Base-by-base conservation (phyloP, 2,329 filamentous ascomycete species). In the Botrytis hyacinthi region DNA sequence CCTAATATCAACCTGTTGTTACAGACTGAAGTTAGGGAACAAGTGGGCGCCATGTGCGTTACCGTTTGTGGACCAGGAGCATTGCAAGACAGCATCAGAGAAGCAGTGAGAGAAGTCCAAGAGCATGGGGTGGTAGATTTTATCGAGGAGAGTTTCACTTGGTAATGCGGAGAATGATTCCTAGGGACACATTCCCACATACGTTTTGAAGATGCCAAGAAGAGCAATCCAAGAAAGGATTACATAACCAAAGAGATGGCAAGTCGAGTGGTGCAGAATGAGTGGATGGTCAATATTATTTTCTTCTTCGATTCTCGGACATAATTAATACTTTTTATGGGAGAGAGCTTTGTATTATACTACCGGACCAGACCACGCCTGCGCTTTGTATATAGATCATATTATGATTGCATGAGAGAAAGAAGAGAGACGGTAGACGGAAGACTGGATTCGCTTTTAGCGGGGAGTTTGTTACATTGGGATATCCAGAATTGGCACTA, bases 1-100 rank as follows among this genome's bases (percentile, higher is more conserved):
- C 95, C 95, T 16, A 94, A 97, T 80, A 88, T 97, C 62, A 87
- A 90, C 32, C 89, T 92, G 0, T 84, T 98, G n/a, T 84, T 98
- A 65, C 87, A 90, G 76, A 92, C 92, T 83, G 95, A 98, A 84
- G 91, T 95, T 29, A 87, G 91, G 79, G 89, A 92, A 78, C 93
- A 96, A 81, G 85, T 93, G 71, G 96, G 96, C 14, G 94, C 95
- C 68, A 97, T 98, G 90, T 93, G 90, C 35, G 94, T 98, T 62
- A 92, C 91, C 18, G 91, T 94, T 35, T 95, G 93, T 78, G 93
- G 93, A 5, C 91, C 92, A 16, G 93, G 93, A 37, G 88, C 89
- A 3, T 83, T 95, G 77, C 91, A 91, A 14, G 93, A 95, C 77
- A 92, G 94, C 79, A 92, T 95, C 2, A 85, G 93, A 65, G 85